Evolutionary conservation across 1,139 yeast genomes (phyloP).

Genomic region (Candida freyschussii): DNA sequence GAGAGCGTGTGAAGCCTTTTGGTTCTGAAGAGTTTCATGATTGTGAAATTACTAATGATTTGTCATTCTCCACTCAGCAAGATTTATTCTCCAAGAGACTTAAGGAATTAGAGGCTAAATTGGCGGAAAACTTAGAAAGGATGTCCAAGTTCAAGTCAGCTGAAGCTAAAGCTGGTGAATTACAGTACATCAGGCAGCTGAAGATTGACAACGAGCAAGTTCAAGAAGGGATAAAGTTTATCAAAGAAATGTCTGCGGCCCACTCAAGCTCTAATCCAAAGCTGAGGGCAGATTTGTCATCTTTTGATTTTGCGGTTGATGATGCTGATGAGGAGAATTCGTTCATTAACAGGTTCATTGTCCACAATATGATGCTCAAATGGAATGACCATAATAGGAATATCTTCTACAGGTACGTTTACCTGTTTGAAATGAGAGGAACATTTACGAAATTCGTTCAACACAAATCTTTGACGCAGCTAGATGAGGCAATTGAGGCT

Average conservation of each 20-base stretch:
- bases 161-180: conserved; percentile 3
- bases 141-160: conserved; percentile 3
- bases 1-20: conserved; percentile 30
- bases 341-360: conserved; percentile 58
- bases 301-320: conserved; percentile 12
- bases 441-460: conserved; percentile 55
- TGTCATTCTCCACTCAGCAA: conserved; percentile 14
- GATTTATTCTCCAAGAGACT: conserved; percentile 23
- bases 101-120: conserved; percentile 23
- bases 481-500: conserved; percentile 41
- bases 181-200: conserved; percentile 14
- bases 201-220: conserved; percentile 26
- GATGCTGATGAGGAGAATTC: conserved; percentile 16
- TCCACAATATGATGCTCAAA: conserved; percentile 70
- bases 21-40: conserved; percentile 54
- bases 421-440: conserved; percentile 51
- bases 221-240: conserved; percentile 31
- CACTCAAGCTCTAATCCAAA: conserved; percentile 7
- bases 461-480: conserved; percentile 61
- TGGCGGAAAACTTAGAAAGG: conserved; percentile 12
- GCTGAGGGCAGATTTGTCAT: conserved; percentile 5
- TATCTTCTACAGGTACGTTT: conserved; percentile 56
- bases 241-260: conserved; percentile 32
- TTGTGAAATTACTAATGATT: conserved; percentile 42
- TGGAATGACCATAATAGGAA: conserved; percentile 75